Conservation (phyloP, 1,139 yeast genomes). For the Candida sojae region DNA sequence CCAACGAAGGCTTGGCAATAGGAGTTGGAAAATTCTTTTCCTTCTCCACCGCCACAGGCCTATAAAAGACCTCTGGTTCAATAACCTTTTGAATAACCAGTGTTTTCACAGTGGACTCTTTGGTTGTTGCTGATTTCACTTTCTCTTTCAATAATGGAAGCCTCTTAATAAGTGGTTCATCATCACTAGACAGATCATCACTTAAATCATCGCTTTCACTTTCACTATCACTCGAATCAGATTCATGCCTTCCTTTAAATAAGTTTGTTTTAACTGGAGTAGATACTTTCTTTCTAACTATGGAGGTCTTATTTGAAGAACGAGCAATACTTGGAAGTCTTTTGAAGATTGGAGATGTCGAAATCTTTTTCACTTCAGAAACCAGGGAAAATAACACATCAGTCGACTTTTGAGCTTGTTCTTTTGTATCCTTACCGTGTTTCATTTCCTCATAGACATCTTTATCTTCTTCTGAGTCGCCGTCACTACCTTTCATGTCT, state of each 20-base stretch:
- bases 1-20: neutral
- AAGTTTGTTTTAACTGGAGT: neutral
- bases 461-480: neutral
- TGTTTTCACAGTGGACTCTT: neutral
- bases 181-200: conserved; percentile 8
- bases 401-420: neutral
- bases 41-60: neutral
- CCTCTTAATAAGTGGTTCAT: neutral
- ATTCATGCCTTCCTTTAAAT: conserved; percentile 1
- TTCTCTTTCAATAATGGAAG: neutral
- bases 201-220: conserved; percentile 2
- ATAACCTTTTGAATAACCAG: neutral
- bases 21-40: neutral
- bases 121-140: neutral
- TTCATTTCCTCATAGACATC: neutral
- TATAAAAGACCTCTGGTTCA: neutral
- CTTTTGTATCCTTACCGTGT: neutral
- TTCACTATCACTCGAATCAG: conserved; percentile 3
- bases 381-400: neutral
- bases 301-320: neutral
- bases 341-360: neutral
- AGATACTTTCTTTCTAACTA: neutral
- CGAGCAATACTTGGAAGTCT: neutral
- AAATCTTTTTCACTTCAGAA: neutral
- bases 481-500: neutral